Evolutionary conservation across 202 grass and related monocot genomes (phyloP).

Genomic region (Cymbopogon flexuosus): DNA sequence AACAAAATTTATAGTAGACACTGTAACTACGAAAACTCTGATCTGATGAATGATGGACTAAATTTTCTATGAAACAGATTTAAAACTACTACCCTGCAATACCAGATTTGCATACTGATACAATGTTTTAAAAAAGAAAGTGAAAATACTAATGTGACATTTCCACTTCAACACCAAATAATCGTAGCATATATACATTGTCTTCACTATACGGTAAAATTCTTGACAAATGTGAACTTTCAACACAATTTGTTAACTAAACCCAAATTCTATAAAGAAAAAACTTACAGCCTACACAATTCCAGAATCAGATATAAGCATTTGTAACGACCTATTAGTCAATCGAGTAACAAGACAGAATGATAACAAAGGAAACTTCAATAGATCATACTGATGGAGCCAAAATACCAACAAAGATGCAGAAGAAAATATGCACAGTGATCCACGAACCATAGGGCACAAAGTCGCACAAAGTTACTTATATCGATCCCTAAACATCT

Average conservation of each 20-base stretch:
- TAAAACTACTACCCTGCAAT: background rate
- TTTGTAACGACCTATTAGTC: background rate
- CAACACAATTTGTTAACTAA: background rate
- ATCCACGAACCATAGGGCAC: background rate
- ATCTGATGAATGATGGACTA: background rate
- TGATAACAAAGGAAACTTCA: background rate
- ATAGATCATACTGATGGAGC: background rate
- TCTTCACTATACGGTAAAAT: background rate
- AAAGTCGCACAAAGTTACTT: background rate
- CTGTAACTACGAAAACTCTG: background rate
- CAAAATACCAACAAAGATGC: background rate
- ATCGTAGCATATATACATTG: background rate
- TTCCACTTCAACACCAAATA: background rate
- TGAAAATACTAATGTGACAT: background rate
- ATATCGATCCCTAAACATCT: conserved; percentile 21
- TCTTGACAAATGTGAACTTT: background rate
- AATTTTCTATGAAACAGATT: background rate
- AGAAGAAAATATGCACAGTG: background rate
- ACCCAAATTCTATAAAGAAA: background rate
- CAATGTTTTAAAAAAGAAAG: background rate
- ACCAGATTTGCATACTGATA: background rate
- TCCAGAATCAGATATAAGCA: background rate
- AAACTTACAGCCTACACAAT: background rate
- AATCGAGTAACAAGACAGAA: background rate
- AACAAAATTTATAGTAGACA: too few relatives aligned